Base-by-base conservation (phyloP, 2,329 filamentous ascomycete species). In the Paraphaeosphaeria minitans region DNA sequence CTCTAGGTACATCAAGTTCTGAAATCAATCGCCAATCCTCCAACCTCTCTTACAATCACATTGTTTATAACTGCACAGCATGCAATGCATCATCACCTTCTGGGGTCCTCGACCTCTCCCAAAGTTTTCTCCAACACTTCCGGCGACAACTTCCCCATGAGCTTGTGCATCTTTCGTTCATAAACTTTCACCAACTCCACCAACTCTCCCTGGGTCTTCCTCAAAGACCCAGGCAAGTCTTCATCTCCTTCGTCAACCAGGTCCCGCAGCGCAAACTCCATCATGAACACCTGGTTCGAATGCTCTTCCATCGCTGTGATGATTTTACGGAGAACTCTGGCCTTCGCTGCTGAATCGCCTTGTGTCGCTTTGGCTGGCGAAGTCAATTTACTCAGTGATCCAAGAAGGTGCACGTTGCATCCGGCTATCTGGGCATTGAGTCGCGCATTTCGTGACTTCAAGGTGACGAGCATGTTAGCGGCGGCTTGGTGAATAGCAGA, bases 201-300 rank as follows among this genome's bases (percentile, higher is more conserved):
- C 13, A 47, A 46, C 33, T 49, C 53, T 4, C n/a, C 33, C 14
- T 39, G 33, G 3, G 24, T 55, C 13, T 13, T 22, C 9, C n/a
- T 31, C 50, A 53, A 16, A 13, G 22, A 10, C n/a, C 43, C 22
- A 21, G 41, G 1, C 8, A 27, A 27, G 10, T 56, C 57, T 13
- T 31, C 33, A 4, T 21, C 41, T 9, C 52, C 41, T 29, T 59
- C 53, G 41, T 56, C 57, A 19, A 53, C 27, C 35, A 55, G 5
- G 45, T 59, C 57, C n/a, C 53, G 46, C 48, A 59, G 19, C 22
- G 47, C 53, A 21, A 37, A 33, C 27, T 59, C 53, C 35, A 59
- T 21, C n/a, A 56, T 27, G n/a, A 59, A 47, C 13, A 59, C 16
- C 7, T 59, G 41, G 12, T 47, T 59, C 9, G 22, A 56, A 33